These are phyloP conservation scores for Globisporangium irregulare DNA, from an alignment of 352 stramenopile genomes.

Conservation along the genomic window DNA sequence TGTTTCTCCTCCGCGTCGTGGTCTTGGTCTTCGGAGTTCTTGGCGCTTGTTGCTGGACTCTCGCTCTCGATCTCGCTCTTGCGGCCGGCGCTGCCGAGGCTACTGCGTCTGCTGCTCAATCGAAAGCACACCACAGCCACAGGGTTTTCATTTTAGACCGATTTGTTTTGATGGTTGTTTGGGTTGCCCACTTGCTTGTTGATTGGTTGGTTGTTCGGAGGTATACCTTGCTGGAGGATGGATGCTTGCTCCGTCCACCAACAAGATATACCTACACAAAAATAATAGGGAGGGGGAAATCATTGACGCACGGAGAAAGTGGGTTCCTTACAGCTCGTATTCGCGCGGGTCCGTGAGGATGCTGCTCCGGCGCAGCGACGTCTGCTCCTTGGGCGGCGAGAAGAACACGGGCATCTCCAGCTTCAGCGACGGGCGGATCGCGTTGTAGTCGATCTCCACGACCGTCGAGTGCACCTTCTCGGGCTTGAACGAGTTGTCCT, in stretches of 20 bases:
- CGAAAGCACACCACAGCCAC: conserved; percentile 7
- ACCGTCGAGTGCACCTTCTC: conserved; percentile 32
- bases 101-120: conserved; percentile 10
- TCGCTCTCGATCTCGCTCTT: conserved; percentile 1
- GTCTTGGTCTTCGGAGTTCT: not conserved
- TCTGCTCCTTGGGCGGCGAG: conserved; percentile 32
- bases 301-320: not conserved
- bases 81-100: not conserved
- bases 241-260: not conserved
- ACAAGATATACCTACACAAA: not conserved
- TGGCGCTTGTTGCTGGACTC: not conserved
- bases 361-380: conserved; percentile 39
- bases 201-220: not conserved
- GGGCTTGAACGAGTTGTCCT: conserved; percentile 46
- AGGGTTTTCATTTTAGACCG: not conserved
- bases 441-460: conserved; percentile 40
- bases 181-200: not conserved
- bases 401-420: conserved; percentile 73
- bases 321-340: conserved; percentile 50
- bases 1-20: not conserved
- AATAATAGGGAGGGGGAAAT: not conserved
- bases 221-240: not conserved
- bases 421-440: conserved; percentile 53
- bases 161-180: not conserved
- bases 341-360: conserved; percentile 46